Percentiles rank a stretch among this genome's conserved stretches.
These are phyloP conservation scores for Phytopythium vexans DNA, from an alignment of 352 stramenopile genomes.

Conservation along the genomic window DNA sequence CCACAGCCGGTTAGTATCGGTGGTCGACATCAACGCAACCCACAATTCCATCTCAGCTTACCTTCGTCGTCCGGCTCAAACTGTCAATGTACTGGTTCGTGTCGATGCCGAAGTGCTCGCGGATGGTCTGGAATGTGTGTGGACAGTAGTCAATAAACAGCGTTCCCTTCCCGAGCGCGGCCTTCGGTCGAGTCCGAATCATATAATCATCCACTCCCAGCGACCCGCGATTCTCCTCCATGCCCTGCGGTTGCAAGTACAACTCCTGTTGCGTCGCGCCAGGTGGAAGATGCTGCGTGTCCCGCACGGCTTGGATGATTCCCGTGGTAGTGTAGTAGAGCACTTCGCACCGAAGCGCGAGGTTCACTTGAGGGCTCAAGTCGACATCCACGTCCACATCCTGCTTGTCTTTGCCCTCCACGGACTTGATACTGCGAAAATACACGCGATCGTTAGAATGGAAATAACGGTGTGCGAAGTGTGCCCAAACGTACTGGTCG, in stretches of 20 bases:
- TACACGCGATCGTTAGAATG: not conserved
- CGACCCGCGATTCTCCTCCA: slow-evolving; percentile 70
- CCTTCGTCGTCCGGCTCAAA: slow-evolving; percentile 79
- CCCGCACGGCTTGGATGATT: slow-evolving; percentile 83
- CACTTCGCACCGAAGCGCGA: slow-evolving; percentile 81
- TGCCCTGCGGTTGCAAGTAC: slow-evolving; percentile 75
- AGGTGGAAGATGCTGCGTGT: slow-evolving; percentile 63
- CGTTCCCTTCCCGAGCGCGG: slow-evolving; percentile 69
- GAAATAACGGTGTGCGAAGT: not conserved
- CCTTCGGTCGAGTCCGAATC: slow-evolving; percentile 75
- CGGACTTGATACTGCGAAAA: slow-evolving; percentile 9
- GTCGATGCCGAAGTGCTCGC: slow-evolving; percentile 80
- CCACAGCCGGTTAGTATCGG: not conserved
- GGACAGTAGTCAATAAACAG: slow-evolving; percentile 87
- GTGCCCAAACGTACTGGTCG: slow-evolving; percentile 21
- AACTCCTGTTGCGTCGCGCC: slow-evolving; percentile 74
- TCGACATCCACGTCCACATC: slow-evolving; percentile 85
- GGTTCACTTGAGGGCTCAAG: slow-evolving; percentile 82
- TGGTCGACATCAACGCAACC: not conserved
- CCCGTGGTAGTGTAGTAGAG: slow-evolving; percentile 87
- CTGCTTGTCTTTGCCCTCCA: slow-evolving; percentile 38
- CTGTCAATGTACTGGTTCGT: slow-evolving; percentile 84
- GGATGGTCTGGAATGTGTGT: slow-evolving; percentile 84
- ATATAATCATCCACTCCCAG: slow-evolving; percentile 83
- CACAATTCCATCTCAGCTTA: not conserved